These are phyloP conservation scores for Gomphus bonarii DNA, from an alignment of 1,284 basidiomycete genomes.

Conservation along the genomic window DNA sequence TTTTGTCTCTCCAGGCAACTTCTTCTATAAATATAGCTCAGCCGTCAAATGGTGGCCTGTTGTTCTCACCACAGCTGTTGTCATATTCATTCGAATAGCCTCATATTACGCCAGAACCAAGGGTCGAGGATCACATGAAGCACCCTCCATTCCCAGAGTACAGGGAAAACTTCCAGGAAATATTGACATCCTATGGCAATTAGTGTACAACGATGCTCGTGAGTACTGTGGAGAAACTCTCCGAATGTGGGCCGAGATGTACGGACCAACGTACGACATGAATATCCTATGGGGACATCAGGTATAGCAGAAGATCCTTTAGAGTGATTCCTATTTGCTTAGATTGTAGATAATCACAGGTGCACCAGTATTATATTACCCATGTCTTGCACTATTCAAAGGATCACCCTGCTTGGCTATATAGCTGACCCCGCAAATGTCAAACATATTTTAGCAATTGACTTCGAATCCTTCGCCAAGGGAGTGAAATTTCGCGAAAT, in stretches of 20 bases:
- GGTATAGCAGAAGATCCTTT: conserved; percentile 2
- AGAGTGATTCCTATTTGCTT: background rate
- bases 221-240: conserved; percentile 17
- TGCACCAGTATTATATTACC: background rate
- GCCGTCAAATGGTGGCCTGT: background rate
- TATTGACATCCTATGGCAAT: conserved; percentile 15
- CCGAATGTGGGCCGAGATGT: conserved; percentile 14
- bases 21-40: background rate
- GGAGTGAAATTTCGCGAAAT: conserved; percentile 25
- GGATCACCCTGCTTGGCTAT: background rate
- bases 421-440: conserved; percentile 17
- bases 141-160: conserved; percentile 9
- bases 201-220: conserved; percentile 13
- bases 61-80: background rate
- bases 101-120: background rate
- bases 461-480: conserved; percentile 16
- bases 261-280: conserved; percentile 18
- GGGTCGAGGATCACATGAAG: background rate
- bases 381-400: background rate
- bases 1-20: background rate
- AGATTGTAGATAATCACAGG: conserved; percentile 12
- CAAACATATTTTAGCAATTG: conserved; percentile 16
- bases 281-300: conserved; percentile 18
- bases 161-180: conserved; percentile 16
- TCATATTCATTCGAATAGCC: background rate